Base-by-base conservation (phyloP, 371 early-diverging fungal species). In the Umbelopsis sp. region DNA sequence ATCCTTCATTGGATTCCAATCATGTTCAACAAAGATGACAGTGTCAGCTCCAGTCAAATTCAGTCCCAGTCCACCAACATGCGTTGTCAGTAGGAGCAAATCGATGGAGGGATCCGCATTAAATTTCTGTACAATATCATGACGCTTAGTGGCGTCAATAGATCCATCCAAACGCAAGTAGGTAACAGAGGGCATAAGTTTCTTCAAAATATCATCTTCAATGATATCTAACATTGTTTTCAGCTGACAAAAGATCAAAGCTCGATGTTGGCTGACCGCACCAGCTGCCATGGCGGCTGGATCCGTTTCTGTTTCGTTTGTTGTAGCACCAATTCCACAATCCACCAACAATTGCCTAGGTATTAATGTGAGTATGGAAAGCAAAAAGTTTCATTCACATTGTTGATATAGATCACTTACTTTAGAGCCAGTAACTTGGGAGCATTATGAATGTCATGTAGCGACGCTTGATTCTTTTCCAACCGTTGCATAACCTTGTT, bases 1-100 rank as follows among this genome's bases (percentile, higher is more conserved):
- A 76, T 94, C 95, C 74, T 92, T 96, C 91, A 97, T 97, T 2
- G 99, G 99, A 79, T 99, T 99, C 96, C 99, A 99, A 75, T 99
- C 99, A 80, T 99, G 99, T 79, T 99, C 99, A 16, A 98, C 97
- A 88, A 99, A 99, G 38, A 99, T 98, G 8, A 99, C 99, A 2
- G 98, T 99, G 74, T 99, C 99, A 6, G 99, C 99, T 12, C 97
- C 97, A 7, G 99, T 99, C 72, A 99, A 78, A 71, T 99, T 99
- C 4, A 99, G 87, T 3, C 99, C 99, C 10, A 99, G 84, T 3
- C 99, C 99, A 75, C 99, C 99, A 18, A 99, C 98, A 65, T 93
- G 94, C 0, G 99, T 99, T 32, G 99, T 99, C 57, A 99, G 81
- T 25, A 99, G 83, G 44, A 99, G 80, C 4, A 97, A 91, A 74